A percentile compares a stretch with the other conserved stretches of the same genome.
phyloP scores from a whole-genome alignment of 768 basidiomycete genomes.

The Multifurca ochricompacta region DNA sequence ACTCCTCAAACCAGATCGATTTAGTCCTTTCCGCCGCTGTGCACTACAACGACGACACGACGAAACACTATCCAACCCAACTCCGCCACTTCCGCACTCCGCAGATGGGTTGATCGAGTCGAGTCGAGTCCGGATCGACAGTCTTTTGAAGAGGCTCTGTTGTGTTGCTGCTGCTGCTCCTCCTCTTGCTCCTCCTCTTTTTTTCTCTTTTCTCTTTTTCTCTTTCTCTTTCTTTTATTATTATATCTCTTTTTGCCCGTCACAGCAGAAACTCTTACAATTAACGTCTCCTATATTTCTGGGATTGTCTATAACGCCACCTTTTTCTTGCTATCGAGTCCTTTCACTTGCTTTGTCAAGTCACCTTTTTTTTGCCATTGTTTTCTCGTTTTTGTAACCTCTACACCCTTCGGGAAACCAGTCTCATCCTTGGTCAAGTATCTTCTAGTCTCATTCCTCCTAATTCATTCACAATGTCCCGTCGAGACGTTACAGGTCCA shows the following conservation, averaged over 20 bases:
- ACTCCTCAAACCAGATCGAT: slow-evolving; percentile 6
- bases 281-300: slow-evolving; percentile 19
- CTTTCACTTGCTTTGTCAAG: slow-evolving; percentile 28
- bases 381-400: slow-evolving; percentile 28
- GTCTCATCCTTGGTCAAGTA: neutral
- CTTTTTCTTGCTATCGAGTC: slow-evolving; percentile 29
- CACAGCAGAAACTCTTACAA: neutral
- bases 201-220: slow-evolving; percentile 25
- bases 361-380: slow-evolving; percentile 26
- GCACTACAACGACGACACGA: neutral
- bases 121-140: no score
- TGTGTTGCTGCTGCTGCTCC: slow-evolving; percentile 24
- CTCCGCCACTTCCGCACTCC: slow-evolving; percentile 23
- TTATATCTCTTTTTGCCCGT: slow-evolving; percentile 23
- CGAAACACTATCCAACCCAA: slow-evolving; percentile 11
- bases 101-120: slow-evolving; percentile 17
- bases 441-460: slow-evolving; percentile 1
- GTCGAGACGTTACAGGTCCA: slow-evolving; percentile 7
- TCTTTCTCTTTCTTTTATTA: slow-evolving; percentile 22
- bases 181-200: slow-evolving; percentile 24
- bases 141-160: no score
- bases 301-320: slow-evolving; percentile 25
- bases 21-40: slow-evolving; percentile 15
- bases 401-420: slow-evolving; percentile 21
- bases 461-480: slow-evolving; percentile 8